Evolutionary conservation across 2,329 filamentous ascomycete genomes (phyloP).

Genomic region (Paecilomyces fulvus): DNA sequence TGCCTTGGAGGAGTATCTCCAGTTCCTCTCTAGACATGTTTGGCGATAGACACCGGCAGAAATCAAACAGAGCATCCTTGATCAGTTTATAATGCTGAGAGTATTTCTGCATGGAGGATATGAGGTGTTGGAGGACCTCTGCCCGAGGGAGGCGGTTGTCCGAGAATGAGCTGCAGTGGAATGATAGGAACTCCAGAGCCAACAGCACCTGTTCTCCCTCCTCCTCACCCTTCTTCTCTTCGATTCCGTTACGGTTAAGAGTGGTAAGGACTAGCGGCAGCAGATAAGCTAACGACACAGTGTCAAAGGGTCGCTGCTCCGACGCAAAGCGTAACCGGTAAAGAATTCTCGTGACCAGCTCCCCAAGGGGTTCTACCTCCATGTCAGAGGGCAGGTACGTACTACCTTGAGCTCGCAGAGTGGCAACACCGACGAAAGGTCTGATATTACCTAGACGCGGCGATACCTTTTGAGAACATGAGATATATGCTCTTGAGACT

Average conservation of each 20-base stretch:
- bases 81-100: slow-evolving; percentile 90
- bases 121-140: slow-evolving; percentile 62
- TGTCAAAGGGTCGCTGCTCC: slow-evolving; percentile 90
- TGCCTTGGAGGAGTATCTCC: slow-evolving; percentile 63
- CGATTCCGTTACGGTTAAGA: slow-evolving; percentile 68
- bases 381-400: slow-evolving; percentile 64
- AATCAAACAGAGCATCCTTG: slow-evolving; percentile 83
- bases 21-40: slow-evolving; percentile 71
- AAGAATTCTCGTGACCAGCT: slow-evolving; percentile 75
- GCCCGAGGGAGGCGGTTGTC: slow-evolving; percentile 68
- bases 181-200: slow-evolving; percentile 77
- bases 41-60: slow-evolving; percentile 73
- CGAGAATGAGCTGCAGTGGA: slow-evolving; percentile 71
- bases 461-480: slow-evolving; percentile 68
- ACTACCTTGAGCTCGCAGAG: slow-evolving; percentile 68
- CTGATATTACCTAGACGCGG: slow-evolving; percentile 66
- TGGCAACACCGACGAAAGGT: slow-evolving; percentile 79
- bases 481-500: slow-evolving; percentile 68
- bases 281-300: slow-evolving; percentile 77
- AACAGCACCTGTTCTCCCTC: slow-evolving; percentile 83
- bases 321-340: slow-evolving; percentile 85
- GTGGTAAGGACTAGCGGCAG: slow-evolving; percentile 74
- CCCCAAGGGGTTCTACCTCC: slow-evolving; percentile 68
- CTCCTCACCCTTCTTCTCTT: slow-evolving; percentile 58
- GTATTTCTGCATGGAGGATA: slow-evolving; percentile 78